Evolutionary conservation across 441 rosid genomes (phyloP).

Genomic region (Corymbia calophylla): DNA sequence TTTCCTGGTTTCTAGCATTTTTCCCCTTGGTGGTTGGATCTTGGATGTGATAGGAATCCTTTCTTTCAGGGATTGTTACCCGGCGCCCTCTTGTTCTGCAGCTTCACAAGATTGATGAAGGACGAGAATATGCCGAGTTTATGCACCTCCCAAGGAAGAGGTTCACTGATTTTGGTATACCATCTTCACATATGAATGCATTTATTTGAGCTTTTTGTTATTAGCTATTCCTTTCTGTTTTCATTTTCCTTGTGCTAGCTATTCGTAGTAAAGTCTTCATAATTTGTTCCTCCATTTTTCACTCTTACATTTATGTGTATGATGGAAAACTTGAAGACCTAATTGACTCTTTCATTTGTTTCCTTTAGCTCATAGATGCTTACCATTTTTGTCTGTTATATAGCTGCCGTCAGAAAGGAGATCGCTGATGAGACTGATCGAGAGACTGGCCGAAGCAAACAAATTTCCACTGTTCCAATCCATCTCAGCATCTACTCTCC

Average conservation of each 20-base stretch:
- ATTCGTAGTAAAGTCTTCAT: background rate
- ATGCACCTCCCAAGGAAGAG: slow-evolving; percentile 87
- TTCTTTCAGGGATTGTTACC: slow-evolving; percentile 82
- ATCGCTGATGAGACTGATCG: slow-evolving; percentile 90
- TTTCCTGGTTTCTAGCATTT: background rate
- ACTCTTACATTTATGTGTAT: background rate
- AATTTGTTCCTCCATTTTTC: background rate
- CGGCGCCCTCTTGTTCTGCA: slow-evolving; percentile 95
- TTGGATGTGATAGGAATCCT: slow-evolving; percentile 1
- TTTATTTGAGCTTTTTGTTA: background rate
- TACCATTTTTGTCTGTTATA: slow-evolving; percentile 8
- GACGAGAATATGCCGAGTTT: slow-evolving; percentile 89
- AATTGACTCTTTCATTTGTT: background rate
- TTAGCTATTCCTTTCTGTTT: background rate
- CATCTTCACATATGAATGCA: background rate
- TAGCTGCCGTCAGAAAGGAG: slow-evolving; percentile 90
- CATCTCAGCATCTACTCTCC: slow-evolving; percentile 91
- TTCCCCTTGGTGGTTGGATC: background rate
- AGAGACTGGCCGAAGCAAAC: slow-evolving; percentile 87
- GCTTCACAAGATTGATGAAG: slow-evolving; percentile 87
- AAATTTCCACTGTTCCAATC: slow-evolving; percentile 79
- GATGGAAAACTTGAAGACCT: background rate
- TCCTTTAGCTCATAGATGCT: background rate
- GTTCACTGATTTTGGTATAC: slow-evolving; percentile 75
- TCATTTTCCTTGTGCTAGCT: background rate